Evolutionary conservation across 192 early-diverging fungal species (phyloP), one percentile per base, ranked within the genome.

Genomic region (Chytriomyces confervae): DNA sequence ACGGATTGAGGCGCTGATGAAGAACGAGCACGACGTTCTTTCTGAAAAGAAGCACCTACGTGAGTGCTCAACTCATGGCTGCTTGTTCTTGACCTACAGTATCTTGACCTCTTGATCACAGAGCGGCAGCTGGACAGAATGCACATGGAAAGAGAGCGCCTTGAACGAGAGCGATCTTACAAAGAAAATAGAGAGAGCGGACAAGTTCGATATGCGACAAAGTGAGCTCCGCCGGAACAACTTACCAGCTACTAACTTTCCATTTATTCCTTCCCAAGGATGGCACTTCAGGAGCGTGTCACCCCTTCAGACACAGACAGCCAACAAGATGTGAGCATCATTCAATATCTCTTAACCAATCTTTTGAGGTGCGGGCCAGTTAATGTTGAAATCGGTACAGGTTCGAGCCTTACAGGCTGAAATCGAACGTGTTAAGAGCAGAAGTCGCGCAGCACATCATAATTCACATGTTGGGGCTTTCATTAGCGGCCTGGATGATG

Each of bases 341-440:
- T 36, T 36, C 36, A 36, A 36, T 36, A 36, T 36, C n/a, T 80
- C 29, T 11, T 80, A 11, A 24, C 46, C 5, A 16, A 9, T 62
- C 18, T 7, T 66, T 82, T 27, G 53, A 75, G 13, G 46, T 79
- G 50, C 0, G 23, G 46, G 18, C 36, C 44, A 5, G 16, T 8
- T n/a, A 29, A 29, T 67, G 8, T 27, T 72, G 49, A 18, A n/a
- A 71, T 29, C 9, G 23, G n/a, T 0, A 0, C 68, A 83, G 81
- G 77, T 78, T 5, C 50, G 27, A 18, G 73, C 75, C 18, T 72
- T 86, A 13, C 75, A 83, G 72, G 79, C 77, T 4, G 81, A 84
- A 29, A 83, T 86, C 20, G 83, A 84, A 46, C 78, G 85, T 24
- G 82, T 86, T 67, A 84, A 86, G 61, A 76, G 83, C 29, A 75